Evolutionary conservation across 83 land plant species (phyloP), one percentile per base, ranked within the genome.

Genomic region (Diphasiastrum complanatum): DNA sequence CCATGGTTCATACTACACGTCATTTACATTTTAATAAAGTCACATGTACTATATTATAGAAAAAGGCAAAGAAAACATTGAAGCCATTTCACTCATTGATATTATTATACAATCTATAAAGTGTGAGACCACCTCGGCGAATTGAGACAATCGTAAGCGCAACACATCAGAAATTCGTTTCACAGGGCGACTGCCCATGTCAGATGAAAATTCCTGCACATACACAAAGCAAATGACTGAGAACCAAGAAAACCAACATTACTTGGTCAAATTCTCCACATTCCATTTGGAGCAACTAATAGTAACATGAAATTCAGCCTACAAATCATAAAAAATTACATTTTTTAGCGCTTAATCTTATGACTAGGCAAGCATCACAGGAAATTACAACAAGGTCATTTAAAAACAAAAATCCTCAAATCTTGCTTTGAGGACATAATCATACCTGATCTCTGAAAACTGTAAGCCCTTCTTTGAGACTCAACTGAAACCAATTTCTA

Each of bases 401-500:
- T n/a, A n/a, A n/a, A n/a, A n/a, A n/a, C n/a, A n/a, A n/a, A n/a
- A n/a, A n/a, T n/a, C n/a, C n/a, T n/a, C n/a, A n/a, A n/a, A n/a
- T n/a, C n/a, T n/a, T n/a, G n/a, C n/a, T n/a, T n/a, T n/a, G n/a
- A n/a, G n/a, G 43, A 40, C n/a, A 34, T 20, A 4, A 28, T 24
- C 29, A 51, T 10, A 87, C 97, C 83, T 93, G 98, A 74, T 93
- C 99, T 59, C 99, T 81, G 67, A 89, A 93, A 54, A 93, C 99
- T 24, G 99, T 93, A 26, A 93, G 90, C 11, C 99, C 99, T 71
- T 93, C 99, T 70, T 93, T 93, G 52, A 93, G 60, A 73, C 99
- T 93, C 26, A 93, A 83, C 74, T 93, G 99, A 68, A 93, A 93
- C 99, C 99, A 93, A 52, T 93, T 96, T 26, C 99, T 85, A 57